A percentile compares a stretch with the other conserved stretches of the same genome.
These are phyloP conservation scores for Thelonectria blattea DNA, from an alignment of 2,329 filamentous ascomycete species.

Conservation along the genomic window DNA sequence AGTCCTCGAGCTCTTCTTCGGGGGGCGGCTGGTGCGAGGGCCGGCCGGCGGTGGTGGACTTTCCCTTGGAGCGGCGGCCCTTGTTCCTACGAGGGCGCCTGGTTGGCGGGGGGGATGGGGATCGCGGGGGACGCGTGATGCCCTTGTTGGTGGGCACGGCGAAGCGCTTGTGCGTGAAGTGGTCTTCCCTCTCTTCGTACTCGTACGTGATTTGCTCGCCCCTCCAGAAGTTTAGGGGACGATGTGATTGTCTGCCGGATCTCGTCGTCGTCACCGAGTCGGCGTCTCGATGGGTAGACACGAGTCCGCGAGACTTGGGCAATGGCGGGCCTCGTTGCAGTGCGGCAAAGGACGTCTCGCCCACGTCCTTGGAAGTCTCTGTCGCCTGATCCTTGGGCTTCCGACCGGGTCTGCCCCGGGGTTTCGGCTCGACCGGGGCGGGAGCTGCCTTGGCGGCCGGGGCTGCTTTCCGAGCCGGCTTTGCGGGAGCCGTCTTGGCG, in stretches of 20 bases:
- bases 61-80: constrained; percentile 40
- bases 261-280: constrained; percentile 67
- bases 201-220: constrained; percentile 80
- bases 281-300: constrained; percentile 56
- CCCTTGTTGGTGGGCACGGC: constrained; percentile 76
- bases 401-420: constrained; percentile 33
- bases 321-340: constrained; percentile 62
- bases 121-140: constrained; percentile 73
- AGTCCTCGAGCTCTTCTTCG: constrained; percentile 66
- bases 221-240: constrained; percentile 84
- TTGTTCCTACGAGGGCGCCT: constrained; percentile 37
- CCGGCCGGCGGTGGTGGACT: constrained; percentile 32
- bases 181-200: constrained; percentile 60
- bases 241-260: constrained; percentile 78
- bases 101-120: constrained; percentile 51
- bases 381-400: constrained; percentile 31
- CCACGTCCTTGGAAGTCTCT: constrained; percentile 45
- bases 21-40: constrained; percentile 51
- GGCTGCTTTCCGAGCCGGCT: neutral
- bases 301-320: constrained; percentile 60
- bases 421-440: constrained; percentile 32
- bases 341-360: constrained; percentile 54
- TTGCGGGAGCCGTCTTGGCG: constrained; percentile 14
- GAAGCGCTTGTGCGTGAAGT: constrained; percentile 53
- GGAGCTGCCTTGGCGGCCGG: constrained; percentile 24